Evolutionary conservation across 345 rosid species (phyloP), one percentile per base, ranked within the genome.

Genomic region (Clausena lansium): DNA sequence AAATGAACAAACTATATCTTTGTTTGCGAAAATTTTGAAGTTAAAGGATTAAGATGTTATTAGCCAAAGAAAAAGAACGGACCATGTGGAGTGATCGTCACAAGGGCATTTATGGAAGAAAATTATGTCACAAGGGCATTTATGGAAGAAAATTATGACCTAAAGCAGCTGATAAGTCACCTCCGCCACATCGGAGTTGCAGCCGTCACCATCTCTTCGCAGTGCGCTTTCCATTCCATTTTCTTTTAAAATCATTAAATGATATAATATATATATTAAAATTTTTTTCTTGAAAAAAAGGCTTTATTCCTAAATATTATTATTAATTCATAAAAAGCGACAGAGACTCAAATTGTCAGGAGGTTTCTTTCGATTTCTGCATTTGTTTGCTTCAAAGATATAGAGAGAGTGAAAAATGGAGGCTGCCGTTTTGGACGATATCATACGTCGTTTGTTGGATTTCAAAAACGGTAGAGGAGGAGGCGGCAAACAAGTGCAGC

Each of bases 401-500:
- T 22, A 35, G 58, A 59, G 55, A 33, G 45, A 86, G 87, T 84
- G 82, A 74, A 76, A 83, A 54, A 92, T 94, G 64, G 94, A 90
- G 76, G 81, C 93, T 79, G 90, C 81, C 58, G 87, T 80, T 73
- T 81, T 94, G 77, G 98, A 94, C 47, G 91, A 90, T 32, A 91
- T 94, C 76, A 94, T 92, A 54, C 73, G 81, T 6, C 92, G 93
- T 76, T 78, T 94, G 68, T 78, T 91, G 87, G 91, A 90, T 73
- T 87, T 83, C 80, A 85, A 87, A 81, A 87, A 86, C 82, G 85
- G 87, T 2, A 91, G 87, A 87, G 77, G 89, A n/a, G 92, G 85
- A 84, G 77, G 89, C 20, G 92, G 85, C 35, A 92, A 91, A 76
- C 98, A 92, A 82, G 95, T 86, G 38, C 94, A 89, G 90, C 92